phyloP scores from a whole-genome alignment of 495 filamentous ascomycete genomes.

The Xylaria intraflava region DNA sequence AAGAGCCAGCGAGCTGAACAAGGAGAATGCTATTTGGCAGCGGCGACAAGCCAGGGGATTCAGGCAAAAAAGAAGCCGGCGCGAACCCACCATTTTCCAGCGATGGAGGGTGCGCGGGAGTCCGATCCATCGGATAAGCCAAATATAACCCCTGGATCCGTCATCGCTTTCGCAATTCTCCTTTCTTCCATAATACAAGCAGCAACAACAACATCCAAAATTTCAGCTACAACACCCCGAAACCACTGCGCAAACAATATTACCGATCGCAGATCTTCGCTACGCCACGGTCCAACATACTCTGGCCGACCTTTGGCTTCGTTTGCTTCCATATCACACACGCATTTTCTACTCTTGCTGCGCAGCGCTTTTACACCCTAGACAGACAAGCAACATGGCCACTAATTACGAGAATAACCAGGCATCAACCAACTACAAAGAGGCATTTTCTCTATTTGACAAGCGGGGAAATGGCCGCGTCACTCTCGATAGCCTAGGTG shows the following conservation, averaged over 20 bases:
- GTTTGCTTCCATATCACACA: neutral
- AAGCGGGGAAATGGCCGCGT: conserved; percentile 94
- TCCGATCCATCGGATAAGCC: conserved; percentile 1
- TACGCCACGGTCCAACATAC: neutral
- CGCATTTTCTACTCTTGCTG: conserved; percentile 2
- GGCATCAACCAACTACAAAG: conserved; percentile 99
- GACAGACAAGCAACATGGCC: conserved; percentile 33
- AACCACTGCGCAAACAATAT: neutral
- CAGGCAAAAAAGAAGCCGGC: neutral
- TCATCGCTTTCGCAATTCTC: neutral
- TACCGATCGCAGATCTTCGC: neutral
- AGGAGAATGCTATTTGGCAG: neutral
- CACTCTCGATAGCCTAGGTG: conserved; percentile 75
- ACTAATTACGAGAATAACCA: conserved; percentile 48
- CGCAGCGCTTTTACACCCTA: neutral
- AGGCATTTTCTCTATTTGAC: conserved; percentile 99
- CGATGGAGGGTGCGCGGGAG: neutral
- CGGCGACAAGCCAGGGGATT: neutral
- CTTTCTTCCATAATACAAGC: neutral
- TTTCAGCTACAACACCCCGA: neutral
- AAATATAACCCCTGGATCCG: neutral
- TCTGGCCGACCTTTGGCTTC: neutral
- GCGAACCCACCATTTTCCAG: neutral
- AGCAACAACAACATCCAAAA: neutral
- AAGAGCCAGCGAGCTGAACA: conserved; percentile 2